phyloP scores from a whole-genome alignment of 441 rosid genomes.

The Populus hybrid region DNA sequence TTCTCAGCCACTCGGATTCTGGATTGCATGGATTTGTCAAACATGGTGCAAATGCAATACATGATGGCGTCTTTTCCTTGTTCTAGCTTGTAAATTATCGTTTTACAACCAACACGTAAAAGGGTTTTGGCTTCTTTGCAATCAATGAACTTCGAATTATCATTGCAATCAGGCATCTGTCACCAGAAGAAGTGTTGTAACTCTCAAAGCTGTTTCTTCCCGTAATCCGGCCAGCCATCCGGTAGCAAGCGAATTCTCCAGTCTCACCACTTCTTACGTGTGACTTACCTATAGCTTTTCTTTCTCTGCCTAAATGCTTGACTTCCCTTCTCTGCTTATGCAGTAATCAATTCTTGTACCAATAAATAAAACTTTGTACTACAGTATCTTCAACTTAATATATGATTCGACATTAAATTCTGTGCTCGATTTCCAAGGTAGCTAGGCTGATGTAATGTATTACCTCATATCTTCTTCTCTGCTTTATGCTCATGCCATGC shows the following conservation, averaged over 20 bases:
- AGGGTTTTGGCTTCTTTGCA: not conserved
- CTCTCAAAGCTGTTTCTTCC: not conserved
- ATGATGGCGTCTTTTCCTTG: not conserved
- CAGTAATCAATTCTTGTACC: not conserved
- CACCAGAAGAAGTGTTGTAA: not conserved
- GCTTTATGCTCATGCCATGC: not conserved
- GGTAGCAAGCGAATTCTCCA: not conserved
- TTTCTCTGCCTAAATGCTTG: not conserved
- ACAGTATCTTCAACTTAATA: not conserved
- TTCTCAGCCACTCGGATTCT: too few species aligned
- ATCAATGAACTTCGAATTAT: not conserved
- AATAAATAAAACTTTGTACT: not conserved
- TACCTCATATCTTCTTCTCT: not conserved
- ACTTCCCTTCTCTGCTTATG: not conserved
- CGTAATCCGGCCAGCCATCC: not conserved
- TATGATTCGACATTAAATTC: not conserved
- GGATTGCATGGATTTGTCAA: too few species aligned
- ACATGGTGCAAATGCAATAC: not conserved
- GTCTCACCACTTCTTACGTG: not conserved
- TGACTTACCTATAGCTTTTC: not conserved
- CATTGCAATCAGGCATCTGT: constrained; percentile 8
- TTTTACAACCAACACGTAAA: not conserved
- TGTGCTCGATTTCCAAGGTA: not conserved
- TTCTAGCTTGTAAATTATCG: not conserved
- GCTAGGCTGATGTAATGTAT: not conserved